Base-by-base conservation (phyloP, 768 basidiomycete species). In the Boletus vermiculosoides region DNA sequence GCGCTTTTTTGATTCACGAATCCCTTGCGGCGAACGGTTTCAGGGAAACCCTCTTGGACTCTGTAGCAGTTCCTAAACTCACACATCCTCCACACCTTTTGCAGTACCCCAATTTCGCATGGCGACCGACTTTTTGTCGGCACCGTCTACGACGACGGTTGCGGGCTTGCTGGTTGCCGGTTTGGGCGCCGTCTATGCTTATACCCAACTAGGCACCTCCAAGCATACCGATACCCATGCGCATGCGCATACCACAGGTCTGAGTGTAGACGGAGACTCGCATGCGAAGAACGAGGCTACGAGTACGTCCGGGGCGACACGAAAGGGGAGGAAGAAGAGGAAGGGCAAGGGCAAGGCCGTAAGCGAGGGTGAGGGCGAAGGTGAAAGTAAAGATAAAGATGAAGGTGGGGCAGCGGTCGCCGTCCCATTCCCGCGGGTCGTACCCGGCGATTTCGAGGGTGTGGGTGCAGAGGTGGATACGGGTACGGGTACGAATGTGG, bases 91-190 rank as follows among this genome's bases (percentile, higher is more conserved):
- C 23, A 28, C 11, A 15, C 20, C 5, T 6, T 36, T 40, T 20
- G 9, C 15, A 16, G 33, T 11, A 23, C 2, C 10, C 16, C 1
- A 25, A 1, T 13, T 28, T n/a, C 25, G 13, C 36, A 63, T 77
- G 51, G 76, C 78, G 55, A 83, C 81, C 58, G 67, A 50, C 25
- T 50, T 82, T 67, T 77, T 20, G 53, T 76, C 22, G 76, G 81
- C 61, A 58, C 69, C 41, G 69, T 74, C 56, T 3, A 36, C 30
- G 30, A 78, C 42, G 66, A 69, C 28, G 68, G 71, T 41, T 73
- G 73, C 44, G 76, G 77, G 50, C 31, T 25, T 66, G 41, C 15
- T 66, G 50, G 55, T 63, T 10, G 66, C 65, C 0, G 57, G 65
- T 10, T 41, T 66, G 1, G 62, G 65, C 33, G 64, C 55, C 3